A percentile compares a stretch with the other conserved stretches of the same genome.
Evolutionary conservation across 1,284 basidiomycete species (phyloP).

Genomic region (Fomitiporia mediterranea): DNA sequence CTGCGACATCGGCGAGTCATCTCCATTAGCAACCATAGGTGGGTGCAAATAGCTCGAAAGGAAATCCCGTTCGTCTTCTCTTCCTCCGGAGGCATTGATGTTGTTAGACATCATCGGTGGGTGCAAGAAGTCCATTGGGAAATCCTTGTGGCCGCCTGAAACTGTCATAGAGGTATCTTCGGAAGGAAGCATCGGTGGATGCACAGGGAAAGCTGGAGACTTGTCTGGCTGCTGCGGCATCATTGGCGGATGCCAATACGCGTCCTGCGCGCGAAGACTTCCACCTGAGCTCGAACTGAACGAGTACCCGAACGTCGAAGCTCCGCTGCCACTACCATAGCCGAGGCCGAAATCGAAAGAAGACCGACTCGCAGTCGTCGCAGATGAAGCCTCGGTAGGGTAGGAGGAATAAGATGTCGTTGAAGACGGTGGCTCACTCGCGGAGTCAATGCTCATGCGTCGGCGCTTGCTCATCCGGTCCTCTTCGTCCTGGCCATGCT

Average conservation of each 20-base stretch:
- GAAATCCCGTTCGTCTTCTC: conserved; percentile 45
- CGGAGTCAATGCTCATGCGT: conserved; percentile 69
- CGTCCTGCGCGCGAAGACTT: conserved; percentile 3
- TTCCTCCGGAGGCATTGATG: conserved; percentile 26
- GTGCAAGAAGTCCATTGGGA: conserved; percentile 49
- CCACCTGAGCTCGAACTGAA: not conserved
- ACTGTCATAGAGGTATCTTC: not conserved
- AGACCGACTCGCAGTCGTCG: conserved; percentile 40
- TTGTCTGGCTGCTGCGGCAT: conserved; percentile 42
- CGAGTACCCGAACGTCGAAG: not conserved
- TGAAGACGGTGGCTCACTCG: conserved; percentile 57
- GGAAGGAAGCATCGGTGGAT: conserved; percentile 55
- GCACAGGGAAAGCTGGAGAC: conserved; percentile 45
- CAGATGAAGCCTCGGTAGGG: conserved; percentile 23
- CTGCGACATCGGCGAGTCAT: conserved; percentile 29
- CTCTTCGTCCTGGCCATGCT: conserved; percentile 33
- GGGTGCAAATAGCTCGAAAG: conserved; percentile 54
- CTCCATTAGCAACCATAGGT: conserved; percentile 43
- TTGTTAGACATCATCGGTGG: conserved; percentile 37
- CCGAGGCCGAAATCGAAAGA: conserved; percentile 49
- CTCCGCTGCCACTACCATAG: not conserved
- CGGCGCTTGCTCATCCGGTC: conserved; percentile 55
- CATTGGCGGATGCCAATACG: conserved; percentile 71
- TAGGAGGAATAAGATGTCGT: conserved; percentile 53
- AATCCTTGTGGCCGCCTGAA: conserved; percentile 28